These are phyloP conservation scores for Aspergillus quadrilineatus DNA, from an alignment of 2,329 filamentous ascomycete genomes.

Conservation along the genomic window DNA sequence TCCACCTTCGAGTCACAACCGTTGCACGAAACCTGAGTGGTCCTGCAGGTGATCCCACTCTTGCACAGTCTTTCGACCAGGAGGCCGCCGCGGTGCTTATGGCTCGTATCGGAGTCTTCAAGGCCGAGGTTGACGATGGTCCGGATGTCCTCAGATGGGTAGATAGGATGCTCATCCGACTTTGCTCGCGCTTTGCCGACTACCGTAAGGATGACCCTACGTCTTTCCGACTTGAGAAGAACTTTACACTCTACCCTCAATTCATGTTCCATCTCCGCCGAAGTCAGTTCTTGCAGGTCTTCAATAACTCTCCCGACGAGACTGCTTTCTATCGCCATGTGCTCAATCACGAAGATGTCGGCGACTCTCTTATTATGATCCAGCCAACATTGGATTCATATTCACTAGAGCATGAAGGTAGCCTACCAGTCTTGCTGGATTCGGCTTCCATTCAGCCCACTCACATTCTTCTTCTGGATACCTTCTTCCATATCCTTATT, in stretches of 20 bases:
- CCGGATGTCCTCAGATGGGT: constrained; percentile 99
- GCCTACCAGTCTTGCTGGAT: constrained; percentile 89
- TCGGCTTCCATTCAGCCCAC: constrained; percentile 94
- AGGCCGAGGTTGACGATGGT: constrained; percentile 96
- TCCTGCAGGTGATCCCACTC: constrained; percentile 87
- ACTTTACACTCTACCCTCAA: constrained; percentile 97
- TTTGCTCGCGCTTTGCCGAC: constrained; percentile 95
- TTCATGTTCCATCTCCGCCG: constrained; percentile 99
- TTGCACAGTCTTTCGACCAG: constrained; percentile 96
- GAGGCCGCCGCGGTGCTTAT: constrained; percentile 96
- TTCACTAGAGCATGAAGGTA: constrained; percentile 91
- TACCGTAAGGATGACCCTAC: constrained; percentile 98
- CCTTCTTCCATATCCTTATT: constrained; percentile 99
- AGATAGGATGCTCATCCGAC: constrained; percentile 93
- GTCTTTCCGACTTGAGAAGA: constrained; percentile 95
- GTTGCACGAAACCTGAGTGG: constrained; percentile 88
- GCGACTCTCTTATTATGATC: constrained; percentile 97
- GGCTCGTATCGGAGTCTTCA: constrained; percentile 99
- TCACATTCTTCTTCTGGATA: constrained; percentile 90
- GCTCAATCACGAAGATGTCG: constrained; percentile 93
- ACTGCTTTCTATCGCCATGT: constrained; percentile 99
- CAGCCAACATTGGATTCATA: constrained; percentile 97
- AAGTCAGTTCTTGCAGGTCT: constrained; percentile 96
- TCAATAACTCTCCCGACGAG: constrained; percentile 99
- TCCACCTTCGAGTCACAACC: constrained; percentile 92